Evolutionary conservation across 768 basidiomycete species (phyloP).

Genomic region (Sporobolomyces roseus): DNA sequence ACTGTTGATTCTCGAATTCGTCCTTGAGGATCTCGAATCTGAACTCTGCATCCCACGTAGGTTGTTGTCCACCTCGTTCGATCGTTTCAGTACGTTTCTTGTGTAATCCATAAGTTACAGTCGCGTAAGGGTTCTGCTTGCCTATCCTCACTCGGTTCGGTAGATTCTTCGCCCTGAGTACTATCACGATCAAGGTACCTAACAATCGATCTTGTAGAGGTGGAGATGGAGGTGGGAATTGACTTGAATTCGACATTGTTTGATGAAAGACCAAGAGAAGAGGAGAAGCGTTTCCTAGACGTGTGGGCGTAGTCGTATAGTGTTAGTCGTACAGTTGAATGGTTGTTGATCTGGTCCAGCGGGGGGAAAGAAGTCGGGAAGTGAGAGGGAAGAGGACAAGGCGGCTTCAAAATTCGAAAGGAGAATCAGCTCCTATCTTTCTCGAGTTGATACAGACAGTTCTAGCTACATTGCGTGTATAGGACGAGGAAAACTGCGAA

Average conservation of each 20-base stretch:
- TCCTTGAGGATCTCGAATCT: slow-evolving; percentile 62
- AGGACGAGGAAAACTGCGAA: no score
- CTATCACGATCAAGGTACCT: slow-evolving; percentile 77
- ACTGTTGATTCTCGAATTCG: slow-evolving; percentile 52
- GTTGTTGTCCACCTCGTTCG: slow-evolving; percentile 84
- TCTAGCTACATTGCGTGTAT: no score
- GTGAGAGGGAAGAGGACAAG: no score
- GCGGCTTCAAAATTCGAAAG: background rate
- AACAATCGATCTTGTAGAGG: slow-evolving; percentile 50
- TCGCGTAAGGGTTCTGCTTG: slow-evolving; percentile 85
- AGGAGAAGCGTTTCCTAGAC: no score
- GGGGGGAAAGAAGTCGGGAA: no score
- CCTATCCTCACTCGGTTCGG: slow-evolving; percentile 63
- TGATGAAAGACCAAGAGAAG: background rate
- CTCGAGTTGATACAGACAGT: no score
- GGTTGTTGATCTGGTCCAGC: no score
- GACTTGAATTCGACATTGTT: background rate
- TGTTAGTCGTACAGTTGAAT: background rate
- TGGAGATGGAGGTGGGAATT: slow-evolving; percentile 8
- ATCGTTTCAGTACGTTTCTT: slow-evolving; percentile 69
- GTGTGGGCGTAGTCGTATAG: background rate
- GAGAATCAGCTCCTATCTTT: no score
- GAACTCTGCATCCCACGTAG: slow-evolving; percentile 86
- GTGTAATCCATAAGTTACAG: slow-evolving; percentile 61
- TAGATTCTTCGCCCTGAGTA: slow-evolving; percentile 58